Base-by-base conservation (phyloP, 2,329 filamentous ascomycete genomes). In the Xylariaceae sp. region DNA sequence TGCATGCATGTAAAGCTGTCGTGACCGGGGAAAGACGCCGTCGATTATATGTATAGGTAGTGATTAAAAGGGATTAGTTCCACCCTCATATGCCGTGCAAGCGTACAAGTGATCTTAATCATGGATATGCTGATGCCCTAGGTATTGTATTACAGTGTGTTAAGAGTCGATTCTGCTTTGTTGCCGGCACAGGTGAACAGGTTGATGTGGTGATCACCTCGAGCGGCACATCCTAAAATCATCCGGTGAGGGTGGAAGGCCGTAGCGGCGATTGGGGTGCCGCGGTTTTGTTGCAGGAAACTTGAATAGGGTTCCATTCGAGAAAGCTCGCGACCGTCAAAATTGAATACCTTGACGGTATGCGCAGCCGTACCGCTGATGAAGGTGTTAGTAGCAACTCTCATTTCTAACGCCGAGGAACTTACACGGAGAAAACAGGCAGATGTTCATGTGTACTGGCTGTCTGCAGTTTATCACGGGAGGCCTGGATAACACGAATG, bases 191-290 rank as follows among this genome's bases (percentile, higher is more conserved):
- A 91, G 30, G 83, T 85, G 66, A 92, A 95, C 26, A 97, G 78
- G 69, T 95, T 96, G 66, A 99, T 85, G 68, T 96, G 89, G 56
- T 92, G 84, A 68, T 96, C 92, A 52, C 91, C 89, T 41, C 89
- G 80, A 3, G 91, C 89, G 1, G 92, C 88, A 65, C 88, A 94
- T 34, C 90, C 92, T 57, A 99, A 80, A 71, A 96, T 86, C 74
- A 95, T 92, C 49, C 88, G 84, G 71, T 99, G 94, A 1, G 94
- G 94, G 72, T 99, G 94, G 76, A 97, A 99, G 0, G 92, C 88
- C 8, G 92, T 96, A 34, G 88, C 83, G 2, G 91, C 86, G 61
- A 99, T 95, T 1, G 94, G 88, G 6, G 86, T 83, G 53, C 86
- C 85, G 48, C 89, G 86, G 67, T 85, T 90, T 65, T 91, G 87